phyloP scores from a whole-genome alignment of 2,329 filamentous ascomycete species.

The Tolypocladium guangdongense region DNA sequence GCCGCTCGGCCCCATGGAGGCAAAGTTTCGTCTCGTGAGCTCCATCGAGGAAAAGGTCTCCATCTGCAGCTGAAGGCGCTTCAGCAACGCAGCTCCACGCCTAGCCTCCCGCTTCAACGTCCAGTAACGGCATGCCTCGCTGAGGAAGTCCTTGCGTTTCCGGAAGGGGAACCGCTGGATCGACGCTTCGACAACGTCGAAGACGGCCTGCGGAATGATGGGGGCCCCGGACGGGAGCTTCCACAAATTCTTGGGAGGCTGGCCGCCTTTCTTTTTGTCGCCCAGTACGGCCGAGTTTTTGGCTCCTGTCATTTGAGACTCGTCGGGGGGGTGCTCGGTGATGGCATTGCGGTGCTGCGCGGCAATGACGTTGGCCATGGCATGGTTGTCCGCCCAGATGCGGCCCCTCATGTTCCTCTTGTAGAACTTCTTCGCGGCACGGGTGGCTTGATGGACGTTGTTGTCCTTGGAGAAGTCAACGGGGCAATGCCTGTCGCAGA shows the following conservation, averaged over 20 bases:
- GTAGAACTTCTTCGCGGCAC: constrained; percentile 80
- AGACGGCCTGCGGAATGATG: constrained; percentile 81
- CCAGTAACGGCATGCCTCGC: constrained; percentile 95
- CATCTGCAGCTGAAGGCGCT: constrained; percentile 86
- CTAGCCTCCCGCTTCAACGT: constrained; percentile 90
- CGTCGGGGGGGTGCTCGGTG: constrained; percentile 64
- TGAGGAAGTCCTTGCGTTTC: constrained; percentile 84
- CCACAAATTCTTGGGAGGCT: constrained; percentile 46
- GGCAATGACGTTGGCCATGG: constrained; percentile 70
- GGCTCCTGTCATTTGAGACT: constrained; percentile 72
- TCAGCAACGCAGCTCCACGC: constrained; percentile 81
- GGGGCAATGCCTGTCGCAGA: constrained; percentile 91
- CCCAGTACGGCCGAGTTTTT: constrained; percentile 67
- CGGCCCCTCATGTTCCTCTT: constrained; percentile 78
- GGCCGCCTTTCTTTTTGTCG: constrained; percentile 61
- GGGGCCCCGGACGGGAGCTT: constrained; percentile 89
- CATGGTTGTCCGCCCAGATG: constrained; percentile 86
- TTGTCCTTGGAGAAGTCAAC: constrained; percentile 81
- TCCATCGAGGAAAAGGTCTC: constrained; percentile 97
- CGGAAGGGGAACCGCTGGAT: constrained; percentile 69
- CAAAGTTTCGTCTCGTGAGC: constrained; percentile 87
- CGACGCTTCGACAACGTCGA: constrained; percentile 74
- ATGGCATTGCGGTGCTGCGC: constrained; percentile 54
- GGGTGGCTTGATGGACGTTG: constrained; percentile 67
- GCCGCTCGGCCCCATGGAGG: constrained; percentile 83